Percentiles rank a stretch among this genome's conserved stretches.
phyloP scores from a whole-genome alignment of 116 monocot genomes.

The Iris pallida region DNA sequence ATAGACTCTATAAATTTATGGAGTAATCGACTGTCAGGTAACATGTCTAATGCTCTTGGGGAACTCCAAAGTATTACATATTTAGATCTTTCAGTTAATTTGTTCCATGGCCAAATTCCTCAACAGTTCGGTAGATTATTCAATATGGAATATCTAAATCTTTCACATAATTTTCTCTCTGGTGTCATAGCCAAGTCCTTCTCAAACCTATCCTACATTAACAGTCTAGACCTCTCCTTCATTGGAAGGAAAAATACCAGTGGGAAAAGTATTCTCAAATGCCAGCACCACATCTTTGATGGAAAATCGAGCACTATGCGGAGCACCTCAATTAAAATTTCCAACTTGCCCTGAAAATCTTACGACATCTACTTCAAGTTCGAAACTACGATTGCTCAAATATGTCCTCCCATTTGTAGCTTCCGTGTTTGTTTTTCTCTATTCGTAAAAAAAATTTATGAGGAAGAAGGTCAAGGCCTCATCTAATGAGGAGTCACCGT shows the following conservation, averaged over 20 bases:
- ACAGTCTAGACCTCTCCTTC: no score
- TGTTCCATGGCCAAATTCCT: slow-evolving; percentile 20
- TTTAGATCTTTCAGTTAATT: slow-evolving; percentile 17
- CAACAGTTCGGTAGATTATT: slow-evolving; percentile 17
- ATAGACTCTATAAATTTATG: slow-evolving; percentile 15
- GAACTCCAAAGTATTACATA: slow-evolving; percentile 13
- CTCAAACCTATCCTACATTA: slow-evolving; percentile 30
- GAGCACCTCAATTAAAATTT: no score
- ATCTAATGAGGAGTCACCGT: neutral
- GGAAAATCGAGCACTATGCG: no score
- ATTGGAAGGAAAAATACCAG: no score
- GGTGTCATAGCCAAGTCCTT: slow-evolving; percentile 26
- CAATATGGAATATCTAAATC: slow-evolving; percentile 19
- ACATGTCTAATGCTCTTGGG: slow-evolving; percentile 16
- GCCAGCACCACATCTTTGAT: no score
- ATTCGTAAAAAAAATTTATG: neutral
- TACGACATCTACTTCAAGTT: slow-evolving; percentile 8
- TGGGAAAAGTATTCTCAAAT: no score
- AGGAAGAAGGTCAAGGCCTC: neutral
- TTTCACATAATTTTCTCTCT: slow-evolving; percentile 19
- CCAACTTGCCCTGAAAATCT: no score
- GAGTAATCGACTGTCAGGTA: slow-evolving; percentile 12
- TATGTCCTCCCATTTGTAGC: slow-evolving; percentile 11
- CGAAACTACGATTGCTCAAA: neutral
- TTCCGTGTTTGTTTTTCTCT: neutral